Conservation (phyloP, 148 eudicot genomes). For the Polygonum aviculare region DNA sequence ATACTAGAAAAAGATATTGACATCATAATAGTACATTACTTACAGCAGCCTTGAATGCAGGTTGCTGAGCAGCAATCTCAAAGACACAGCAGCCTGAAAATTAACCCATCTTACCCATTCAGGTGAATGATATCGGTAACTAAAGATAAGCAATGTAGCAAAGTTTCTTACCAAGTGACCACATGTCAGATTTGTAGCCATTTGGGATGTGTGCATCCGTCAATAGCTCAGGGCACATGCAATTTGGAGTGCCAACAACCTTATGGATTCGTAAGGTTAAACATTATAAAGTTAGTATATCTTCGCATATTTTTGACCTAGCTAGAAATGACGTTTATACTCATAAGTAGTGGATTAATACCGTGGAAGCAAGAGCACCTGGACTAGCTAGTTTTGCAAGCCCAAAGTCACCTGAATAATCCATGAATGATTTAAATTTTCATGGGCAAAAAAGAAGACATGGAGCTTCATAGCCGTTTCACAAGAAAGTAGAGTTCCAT, state of each 20-base stretch:
- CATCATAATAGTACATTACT: slow-evolving; percentile 14
- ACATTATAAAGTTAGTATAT: not conserved
- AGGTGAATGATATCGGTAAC: not conserved
- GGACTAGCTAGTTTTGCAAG: slow-evolving; percentile 66
- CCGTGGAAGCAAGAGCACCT: slow-evolving; percentile 69
- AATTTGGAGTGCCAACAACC: slow-evolving; percentile 80
- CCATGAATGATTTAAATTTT: not conserved
- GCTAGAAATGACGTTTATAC: not conserved
- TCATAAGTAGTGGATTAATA: slow-evolving; percentile 7
- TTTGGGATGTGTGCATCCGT: slow-evolving; percentile 47
- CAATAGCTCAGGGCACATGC: slow-evolving; percentile 91
- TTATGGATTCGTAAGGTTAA: slow-evolving; percentile 8
- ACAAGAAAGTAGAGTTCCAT: not conserved
- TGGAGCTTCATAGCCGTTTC: too few species aligned
- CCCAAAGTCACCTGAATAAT: slow-evolving; percentile 65
- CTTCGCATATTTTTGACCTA: not conserved
- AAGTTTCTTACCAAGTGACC: slow-evolving; percentile 70
- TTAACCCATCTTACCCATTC: not conserved
- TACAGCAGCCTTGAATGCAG: slow-evolving; percentile 83
- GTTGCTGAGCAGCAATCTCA: slow-evolving; percentile 96
- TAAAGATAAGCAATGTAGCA: not conserved
- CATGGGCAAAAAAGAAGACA: not conserved
- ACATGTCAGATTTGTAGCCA: slow-evolving; percentile 91
- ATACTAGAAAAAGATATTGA: not conserved
- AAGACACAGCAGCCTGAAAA: slow-evolving; percentile 83